Evolutionary conservation across 495 filamentous ascomycete species (phyloP).

Genomic region (Penicillium bovifimosum): DNA sequence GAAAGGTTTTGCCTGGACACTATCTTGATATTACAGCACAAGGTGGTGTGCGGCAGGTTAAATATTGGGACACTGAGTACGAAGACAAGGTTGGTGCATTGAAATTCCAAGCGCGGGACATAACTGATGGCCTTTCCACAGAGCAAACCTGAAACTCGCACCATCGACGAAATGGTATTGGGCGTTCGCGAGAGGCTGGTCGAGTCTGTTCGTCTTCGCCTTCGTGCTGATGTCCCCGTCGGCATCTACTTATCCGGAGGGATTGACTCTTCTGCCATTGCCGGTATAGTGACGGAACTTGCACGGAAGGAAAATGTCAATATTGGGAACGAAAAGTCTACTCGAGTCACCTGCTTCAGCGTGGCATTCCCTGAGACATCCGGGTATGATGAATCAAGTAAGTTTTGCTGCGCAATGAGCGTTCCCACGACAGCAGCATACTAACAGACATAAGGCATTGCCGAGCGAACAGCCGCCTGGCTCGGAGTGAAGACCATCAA

Average conservation of each 20-base stretch:
- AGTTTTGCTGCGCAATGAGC: too few relatives aligned
- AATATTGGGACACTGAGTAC: conserved; percentile 49
- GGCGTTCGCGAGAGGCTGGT: conserved; percentile 40
- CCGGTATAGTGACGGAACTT: conserved; percentile 47
- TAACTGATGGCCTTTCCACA: too few relatives aligned
- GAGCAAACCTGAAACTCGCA: conserved; percentile 25
- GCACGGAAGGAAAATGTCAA: conserved; percentile 31
- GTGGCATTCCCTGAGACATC: conserved; percentile 42
- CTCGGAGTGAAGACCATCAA: too few relatives aligned
- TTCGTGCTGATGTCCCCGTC: conserved; percentile 49
- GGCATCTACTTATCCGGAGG: conserved; percentile 51
- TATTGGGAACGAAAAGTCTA: conserved; percentile 7
- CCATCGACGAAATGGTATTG: conserved; percentile 41
- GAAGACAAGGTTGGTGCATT: conserved; percentile 41
- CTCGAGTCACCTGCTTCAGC: conserved; percentile 39
- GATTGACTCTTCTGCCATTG: conserved; percentile 47
- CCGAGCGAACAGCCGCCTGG: conserved; percentile 45
- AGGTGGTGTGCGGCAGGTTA: too few relatives aligned
- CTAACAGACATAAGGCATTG: conserved; percentile 31
- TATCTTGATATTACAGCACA: too few relatives aligned
- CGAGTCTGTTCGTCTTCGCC: conserved; percentile 42
- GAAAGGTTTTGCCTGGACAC: too few relatives aligned
- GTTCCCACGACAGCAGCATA: too few relatives aligned
- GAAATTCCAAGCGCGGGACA: too few relatives aligned
- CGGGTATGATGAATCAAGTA: conserved; percentile 41